Evolutionary conservation across 176 grass and related monocot genomes (phyloP).

Genomic region (Bothriochloa decipiens): DNA sequence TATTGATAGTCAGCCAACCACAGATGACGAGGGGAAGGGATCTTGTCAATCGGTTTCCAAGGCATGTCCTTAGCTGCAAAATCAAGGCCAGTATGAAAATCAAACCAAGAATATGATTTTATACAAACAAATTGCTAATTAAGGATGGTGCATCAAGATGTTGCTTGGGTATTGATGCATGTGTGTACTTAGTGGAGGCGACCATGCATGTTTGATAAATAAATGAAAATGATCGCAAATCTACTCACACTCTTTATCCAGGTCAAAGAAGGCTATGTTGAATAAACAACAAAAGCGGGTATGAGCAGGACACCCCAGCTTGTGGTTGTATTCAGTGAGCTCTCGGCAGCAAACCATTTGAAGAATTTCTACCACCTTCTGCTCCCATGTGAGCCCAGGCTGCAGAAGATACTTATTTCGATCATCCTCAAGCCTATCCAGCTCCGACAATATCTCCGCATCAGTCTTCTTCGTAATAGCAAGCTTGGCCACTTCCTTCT

Average conservation of each 20-base stretch:
- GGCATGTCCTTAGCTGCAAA: background rate
- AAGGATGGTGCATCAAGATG: background rate
- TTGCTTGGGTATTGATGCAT: background rate
- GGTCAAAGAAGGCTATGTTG: background rate
- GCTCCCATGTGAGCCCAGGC: background rate
- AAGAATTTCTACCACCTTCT: background rate
- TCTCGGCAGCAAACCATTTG: background rate
- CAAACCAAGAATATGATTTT: background rate
- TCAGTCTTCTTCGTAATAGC: background rate
- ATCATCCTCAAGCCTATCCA: background rate
- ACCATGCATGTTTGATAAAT: background rate
- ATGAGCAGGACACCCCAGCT: rapidly evolving
- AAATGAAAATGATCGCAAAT: background rate
- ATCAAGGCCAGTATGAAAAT: background rate
- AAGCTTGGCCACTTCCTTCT: background rate
- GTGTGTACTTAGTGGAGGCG: background rate
- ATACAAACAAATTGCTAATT: background rate
- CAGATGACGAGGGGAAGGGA: background rate
- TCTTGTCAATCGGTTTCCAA: background rate
- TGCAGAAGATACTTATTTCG: background rate
- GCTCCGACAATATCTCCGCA: too few species aligned
- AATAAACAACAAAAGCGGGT: background rate
- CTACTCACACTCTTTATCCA: background rate
- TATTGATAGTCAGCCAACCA: background rate
- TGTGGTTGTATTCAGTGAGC: background rate